Evolutionary conservation across 176 grass and related monocot species (phyloP), one percentile per base, ranked within the genome.

Genomic region (Eragrostis curvula): DNA sequence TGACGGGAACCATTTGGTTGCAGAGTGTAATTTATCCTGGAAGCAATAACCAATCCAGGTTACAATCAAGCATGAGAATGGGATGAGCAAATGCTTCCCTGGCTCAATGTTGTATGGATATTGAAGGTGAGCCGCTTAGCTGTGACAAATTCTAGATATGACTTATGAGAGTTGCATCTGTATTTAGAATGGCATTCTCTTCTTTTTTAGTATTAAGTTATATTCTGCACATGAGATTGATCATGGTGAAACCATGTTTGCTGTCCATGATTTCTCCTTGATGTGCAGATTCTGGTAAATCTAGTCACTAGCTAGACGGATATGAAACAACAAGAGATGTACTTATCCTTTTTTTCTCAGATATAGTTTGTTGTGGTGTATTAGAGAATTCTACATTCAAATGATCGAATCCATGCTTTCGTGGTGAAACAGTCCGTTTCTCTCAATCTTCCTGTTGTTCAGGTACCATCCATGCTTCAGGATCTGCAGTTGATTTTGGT

Each of bases 1-100:
- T 86, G 42, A 78, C n/a, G 51, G 45, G 14, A 76, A 60, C 13
- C 50, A 73, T 20, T 58, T 86, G 59, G 24, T 85, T 57, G 61
- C 84, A 86, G 79, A 44, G 44, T 29, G 24, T 0, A 12, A 20
- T 51, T 74, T 56, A 55, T 28, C 41, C 61, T 64, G 21, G 73
- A 74, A 30, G 50, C 17, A 81, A 43, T 8, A 24, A 83, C 47
- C n/a, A 73, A 78, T 39, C 23, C 43, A 41, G 48, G 18, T 64
- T 47, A 53, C 52, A 36, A 16, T 60, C 30, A 9, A 66, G 1
- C 42, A 83, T 59, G 42, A 61, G 51, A 83, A 46, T 41, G 39
- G 43, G 9, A 61, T 53, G 18, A 52, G 7, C 23, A 67, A 62
- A 57, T 21, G 9, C 67, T 82, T 63, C 47, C 27, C 3, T 12